A percentile compares a stretch with the other conserved stretches of the same genome.
Conservation (phyloP, 116 monocot genomes). For the Iris pallida region DNA sequence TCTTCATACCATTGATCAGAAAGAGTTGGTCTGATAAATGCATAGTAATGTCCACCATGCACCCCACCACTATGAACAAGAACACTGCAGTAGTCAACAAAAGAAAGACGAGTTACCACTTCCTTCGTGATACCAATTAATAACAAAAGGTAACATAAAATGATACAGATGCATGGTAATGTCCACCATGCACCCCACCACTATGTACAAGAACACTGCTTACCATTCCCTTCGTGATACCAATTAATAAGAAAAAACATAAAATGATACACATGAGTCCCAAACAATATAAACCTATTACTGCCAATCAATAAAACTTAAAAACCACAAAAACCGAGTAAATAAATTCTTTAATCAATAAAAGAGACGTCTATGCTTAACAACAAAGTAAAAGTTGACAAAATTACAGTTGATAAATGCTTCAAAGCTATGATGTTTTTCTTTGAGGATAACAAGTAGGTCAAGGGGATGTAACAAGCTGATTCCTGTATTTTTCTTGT, state of each 20-base stretch:
- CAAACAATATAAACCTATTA: background rate
- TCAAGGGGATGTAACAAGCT: too few relatives aligned
- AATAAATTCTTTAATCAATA: background rate
- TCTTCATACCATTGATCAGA: slow-evolving; percentile 61
- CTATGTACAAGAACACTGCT: slow-evolving; percentile 56
- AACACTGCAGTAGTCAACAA: slow-evolving; percentile 39
- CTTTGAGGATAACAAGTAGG: too few relatives aligned
- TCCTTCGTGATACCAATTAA: background rate
- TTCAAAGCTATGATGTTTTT: too few relatives aligned
- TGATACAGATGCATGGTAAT: slow-evolving; percentile 51
- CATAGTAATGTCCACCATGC: slow-evolving; percentile 80
- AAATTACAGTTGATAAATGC: too few relatives aligned
- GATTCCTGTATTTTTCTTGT: too few relatives aligned
- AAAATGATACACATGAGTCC: background rate
- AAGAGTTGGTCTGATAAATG: slow-evolving; percentile 59
- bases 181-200: slow-evolving; percentile 57
- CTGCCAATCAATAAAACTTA: background rate
- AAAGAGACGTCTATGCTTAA: background rate
- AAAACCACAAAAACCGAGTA: too few relatives aligned
- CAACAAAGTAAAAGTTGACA: too few relatives aligned
- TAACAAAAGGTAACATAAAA: background rate
- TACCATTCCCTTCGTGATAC: too few relatives aligned
- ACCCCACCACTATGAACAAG: slow-evolving; percentile 78
- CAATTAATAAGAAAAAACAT: background rate
- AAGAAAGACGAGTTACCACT: background rate